Evolutionary conservation across 1,284 basidiomycete genomes (phyloP), one percentile per base, ranked within the genome.

Genomic region (Exsudoporus floridanus): DNA sequence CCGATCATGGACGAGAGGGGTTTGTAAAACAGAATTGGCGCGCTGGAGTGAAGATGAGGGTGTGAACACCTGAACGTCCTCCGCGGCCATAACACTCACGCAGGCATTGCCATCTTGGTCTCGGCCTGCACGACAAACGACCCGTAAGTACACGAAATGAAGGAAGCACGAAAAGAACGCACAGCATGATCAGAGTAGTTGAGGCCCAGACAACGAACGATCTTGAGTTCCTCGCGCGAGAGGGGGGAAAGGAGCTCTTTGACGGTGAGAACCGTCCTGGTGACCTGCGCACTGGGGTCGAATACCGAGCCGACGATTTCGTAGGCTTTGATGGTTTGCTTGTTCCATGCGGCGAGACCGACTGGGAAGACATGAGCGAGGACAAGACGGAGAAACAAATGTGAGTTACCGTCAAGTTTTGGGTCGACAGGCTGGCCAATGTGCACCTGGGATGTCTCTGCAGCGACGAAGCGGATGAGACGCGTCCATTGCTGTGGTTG

Each of bases 171-270:
- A n/a, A 34, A 6, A 23, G 8, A 3, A 74, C 83, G 39, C 60
- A 88, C 86, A 5, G 88, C 88, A 70, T 91, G 88, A 53, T 90
- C 86, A 19, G 79, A 78, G 63, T 92, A 93, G 68, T 93, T 92
- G 36, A 92, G 73, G 1, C 90, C 91, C 14, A 93, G 72, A 64
- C 89, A 91, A 13, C 91, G 80, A 43, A 92, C 88, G 5, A 86
- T 70, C 53, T 79, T 80, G 58, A 89, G 74, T 63, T 88, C 75
- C 56, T 85, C 77, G 51, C 80, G 74, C 3, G 83, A 76, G 28
- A 93, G 76, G 6, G 91, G 91, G 1, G 83, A 72, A 14, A 94
- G 78, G 21, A 94, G 79, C 36, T 79, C 74, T 61, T 82, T 80
- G 43, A 92, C 88, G 2, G 87, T 90, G 39, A 88, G 71, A 0